phyloP scores from a whole-genome alignment of 1,139 yeast species.

The Pichia sp. region DNA sequence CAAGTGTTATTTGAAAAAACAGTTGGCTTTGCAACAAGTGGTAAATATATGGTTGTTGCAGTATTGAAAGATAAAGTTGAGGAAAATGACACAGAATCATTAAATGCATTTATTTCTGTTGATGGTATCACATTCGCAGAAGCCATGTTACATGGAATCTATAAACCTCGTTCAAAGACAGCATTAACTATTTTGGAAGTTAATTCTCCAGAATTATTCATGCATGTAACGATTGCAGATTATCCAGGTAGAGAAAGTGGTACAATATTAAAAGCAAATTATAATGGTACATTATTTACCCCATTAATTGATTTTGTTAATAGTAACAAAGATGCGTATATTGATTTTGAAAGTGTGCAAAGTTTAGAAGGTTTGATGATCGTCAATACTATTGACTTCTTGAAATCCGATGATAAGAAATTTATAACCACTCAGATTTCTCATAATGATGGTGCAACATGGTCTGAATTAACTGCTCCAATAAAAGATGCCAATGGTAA shows the following conservation, averaged over 20 bases:
- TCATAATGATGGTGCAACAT: conserved; percentile 88
- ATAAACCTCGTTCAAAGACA: conserved; percentile 49
- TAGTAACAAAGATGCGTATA: conserved; percentile 66
- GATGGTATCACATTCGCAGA: conserved; percentile 80
- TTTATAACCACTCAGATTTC: conserved; percentile 51
- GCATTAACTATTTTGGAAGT: conserved; percentile 86
- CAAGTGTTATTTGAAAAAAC: conserved; percentile 42
- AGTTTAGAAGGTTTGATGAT: conserved; percentile 86
- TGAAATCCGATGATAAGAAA: too few species aligned
- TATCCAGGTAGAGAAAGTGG: conserved; percentile 60
- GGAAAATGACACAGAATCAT: conserved; percentile 30
- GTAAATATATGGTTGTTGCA: conserved; percentile 70
- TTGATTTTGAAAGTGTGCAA: conserved; percentile 81
- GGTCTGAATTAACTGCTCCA: conserved; percentile 73
- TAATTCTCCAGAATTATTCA: conserved; percentile 63
- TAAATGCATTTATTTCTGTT: conserved; percentile 67
- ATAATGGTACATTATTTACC: conserved; percentile 93
- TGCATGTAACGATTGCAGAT: conserved; percentile 71
- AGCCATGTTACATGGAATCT: conserved; percentile 69
- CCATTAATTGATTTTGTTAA: conserved; percentile 68
- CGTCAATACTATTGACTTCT: conserved; percentile 41
- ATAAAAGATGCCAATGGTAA: conserved; percentile 55
- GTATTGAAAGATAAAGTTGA: conserved; percentile 30
- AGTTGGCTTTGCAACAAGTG: conserved; percentile 60
- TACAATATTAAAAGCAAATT: conserved; percentile 79